Evolutionary conservation across 2,329 filamentous ascomycete species (phyloP), one percentile per base, ranked within the genome.

Genomic region (Tolypocladium inflatum): DNA sequence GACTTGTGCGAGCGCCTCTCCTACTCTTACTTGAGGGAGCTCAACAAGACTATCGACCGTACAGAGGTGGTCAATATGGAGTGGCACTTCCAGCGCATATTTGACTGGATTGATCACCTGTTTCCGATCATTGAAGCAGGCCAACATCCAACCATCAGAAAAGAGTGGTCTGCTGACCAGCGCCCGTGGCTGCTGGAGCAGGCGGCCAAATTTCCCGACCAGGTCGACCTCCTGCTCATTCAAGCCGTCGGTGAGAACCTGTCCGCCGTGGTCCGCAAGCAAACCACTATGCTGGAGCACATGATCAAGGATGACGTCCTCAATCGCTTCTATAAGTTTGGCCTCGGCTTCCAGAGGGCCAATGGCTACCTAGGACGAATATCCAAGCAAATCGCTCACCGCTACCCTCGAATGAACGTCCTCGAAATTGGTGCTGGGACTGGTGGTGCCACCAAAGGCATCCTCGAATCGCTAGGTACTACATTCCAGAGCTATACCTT

Each of bases 351-450:
- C 17, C 50, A 45, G 15, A 23, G 26, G 13, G 33, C 33, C 33
- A 57, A 57, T 15, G 51, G 52, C 50, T 54, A 38, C 41, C 15
- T 70, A 15, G 67, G 63, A 21, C 55, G 61, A 6, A 60, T 71
- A 13, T 60, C 68, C 2, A 61, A n/a, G 9, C 58, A 51, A 26
- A 66, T 80, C 13, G 58, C 67, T 1, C 68, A 76, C 56, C 69
- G 73, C 2, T 73, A 74, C 54, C 77, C 77, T 0, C 68, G 69
- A n/a, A 67, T 75, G 55, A 72, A 73, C 3, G 70, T 79, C 37
- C 59, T 80, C 5, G 67, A 70, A 56, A 65, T 75, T 11, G 76
- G 76, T 19, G 76, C 73, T 11, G 78, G 78, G 1, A 77, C 74
- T 4, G 77, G 76, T 3, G 71, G 70, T 13, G 68, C 75, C 0